Evolutionary conservation across 768 basidiomycete species (phyloP), one percentile per base, ranked within the genome.

Genomic region (Postia placenta): DNA sequence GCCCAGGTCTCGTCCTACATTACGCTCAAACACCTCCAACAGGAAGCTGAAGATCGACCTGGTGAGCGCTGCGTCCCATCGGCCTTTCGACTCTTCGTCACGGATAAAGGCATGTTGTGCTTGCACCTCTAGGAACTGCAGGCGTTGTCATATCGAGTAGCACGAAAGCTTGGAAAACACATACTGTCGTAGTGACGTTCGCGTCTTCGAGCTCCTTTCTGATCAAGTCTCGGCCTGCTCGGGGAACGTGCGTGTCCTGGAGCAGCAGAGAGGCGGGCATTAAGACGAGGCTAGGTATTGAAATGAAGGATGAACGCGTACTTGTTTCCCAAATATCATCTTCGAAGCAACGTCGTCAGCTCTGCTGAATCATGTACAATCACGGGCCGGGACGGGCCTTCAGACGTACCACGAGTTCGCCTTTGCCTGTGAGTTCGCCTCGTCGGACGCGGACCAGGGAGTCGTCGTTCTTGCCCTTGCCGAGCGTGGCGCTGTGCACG

Each of bases 241-340:
- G 82, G 20, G 92, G 90, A 42, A 96, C 92, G 59, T 97, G 93
- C 0, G 92, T 96, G 65, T 97, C 93, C 85, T 91, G 36, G 6
- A 3, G 42, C 25, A 7, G 9, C 2, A 11, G 36, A 22, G 2
- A 14, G 4, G 4, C 20, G 20, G 20, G 33, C 33, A 19, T 28
- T 7, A 22, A 35, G 3, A 17, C n/a, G 7, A 33, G n/a, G n/a
- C n/a, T n/a, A n/a, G n/a, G n/a, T n/a, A 35, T 35, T 11, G 26
- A 49, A 15, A 17, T 24, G 17, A 11, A 15, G 15, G 28, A 30
- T 19, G 23, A 25, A n/a, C 11, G 52, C 69, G 47, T 57, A 81
- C 89, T 75, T 94, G 91, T 64, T 94, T 93, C 5, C 95, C 95
- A 60, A 97, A 97, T 45, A 97, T 92, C 86, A 96, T 86, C 80